Evolutionary conservation across 768 basidiomycete genomes (phyloP).

Genomic region (Tephrocybe rancida): DNA sequence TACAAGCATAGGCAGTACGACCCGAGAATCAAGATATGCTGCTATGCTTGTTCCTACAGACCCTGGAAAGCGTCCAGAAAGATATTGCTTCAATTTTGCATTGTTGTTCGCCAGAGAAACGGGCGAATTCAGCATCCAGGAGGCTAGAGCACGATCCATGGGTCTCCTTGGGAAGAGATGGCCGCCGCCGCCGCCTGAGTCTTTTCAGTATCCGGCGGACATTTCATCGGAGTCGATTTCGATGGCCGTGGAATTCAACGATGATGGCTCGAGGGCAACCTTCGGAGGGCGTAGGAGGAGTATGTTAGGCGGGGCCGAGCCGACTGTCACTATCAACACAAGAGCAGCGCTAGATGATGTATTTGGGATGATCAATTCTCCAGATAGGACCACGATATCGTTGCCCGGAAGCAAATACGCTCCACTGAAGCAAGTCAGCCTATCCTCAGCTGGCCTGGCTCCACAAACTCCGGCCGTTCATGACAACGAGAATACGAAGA

Average conservation of each 20-base stretch:
- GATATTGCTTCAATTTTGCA: slow-evolving; percentile 66
- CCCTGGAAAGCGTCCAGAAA: slow-evolving; percentile 73
- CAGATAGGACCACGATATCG: slow-evolving; percentile 68
- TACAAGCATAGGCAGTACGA: slow-evolving; percentile 26
- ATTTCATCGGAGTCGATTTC: slow-evolving; percentile 33
- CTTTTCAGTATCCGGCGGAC: slow-evolving; percentile 20
- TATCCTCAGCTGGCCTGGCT: slow-evolving; percentile 47
- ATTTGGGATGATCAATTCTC: slow-evolving; percentile 95
- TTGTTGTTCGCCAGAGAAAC: slow-evolving; percentile 76
- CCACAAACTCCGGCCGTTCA: slow-evolving; percentile 32
- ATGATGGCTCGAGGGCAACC: slow-evolving; percentile 52
- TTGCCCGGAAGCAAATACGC: slow-evolving; percentile 73
- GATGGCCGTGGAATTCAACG: slow-evolving; percentile 60
- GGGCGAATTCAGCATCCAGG: slow-evolving; percentile 84
- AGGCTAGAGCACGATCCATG: slow-evolving; percentile 79
- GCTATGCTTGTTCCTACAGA: slow-evolving; percentile 71
- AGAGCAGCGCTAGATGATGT: slow-evolving; percentile 94
- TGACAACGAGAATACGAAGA: slow-evolving; percentile 37
- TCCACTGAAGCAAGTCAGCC: slow-evolving; percentile 68
- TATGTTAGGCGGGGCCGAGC: slow-evolving; percentile 54
- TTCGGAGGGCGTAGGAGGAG: slow-evolving; percentile 43
- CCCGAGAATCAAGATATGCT: slow-evolving; percentile 59
- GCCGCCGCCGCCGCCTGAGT: slow-evolving; percentile 62
- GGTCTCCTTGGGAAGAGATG: slow-evolving; percentile 86
- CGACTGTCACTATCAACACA: slow-evolving; percentile 95